Base-by-base conservation (phyloP, 2,329 filamentous ascomycete species). In the Alternaria postmessia region DNA sequence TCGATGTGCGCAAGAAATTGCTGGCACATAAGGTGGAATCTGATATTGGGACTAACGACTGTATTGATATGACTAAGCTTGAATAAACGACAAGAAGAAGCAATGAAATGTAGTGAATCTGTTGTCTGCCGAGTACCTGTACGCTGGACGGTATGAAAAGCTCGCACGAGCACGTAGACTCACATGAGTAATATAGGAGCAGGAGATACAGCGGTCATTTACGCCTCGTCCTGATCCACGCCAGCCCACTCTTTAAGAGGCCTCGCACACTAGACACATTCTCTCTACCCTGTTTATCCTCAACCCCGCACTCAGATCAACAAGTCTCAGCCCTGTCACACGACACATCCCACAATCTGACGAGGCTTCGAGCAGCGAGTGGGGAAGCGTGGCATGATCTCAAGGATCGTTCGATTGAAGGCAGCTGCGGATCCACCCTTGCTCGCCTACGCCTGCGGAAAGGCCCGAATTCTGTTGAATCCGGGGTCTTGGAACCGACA, bases 291-390 rank as follows among this genome's bases (percentile, higher is more conserved):
- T 2, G 20, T 11, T 12, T 7, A 48, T 7, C 16, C 38, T 28
- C n/a, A 7, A 43, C 32, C n/a, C 48, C 36, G 18, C 41, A 16
- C 24, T 14, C 18, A 16, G 30, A 49, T 39, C 60, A 67, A 63
- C 57, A 65, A 57, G 65, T 67, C 65, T 67, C 65, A 67, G 49
- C 43, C 47, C 18, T 32, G 63, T 64, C 9, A 32, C 58, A 67
- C 60, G 30, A 30, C 58, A 58, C 62, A 32, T 18, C 49, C 51
- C 51, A 42, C 51, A 42, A 41, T 49, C 38, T 59, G 16, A 44
- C 26, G 26, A 22, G 34, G 41, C 39, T 8, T 43, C 12, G 2
- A 34, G 34, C 16, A 32, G 26, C 44, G 18, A 24, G 53, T 26
- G 34, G 16, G 26, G 32, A 41, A 30, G 12, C 26, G 36, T 41